phyloP scores from a whole-genome alignment of 2,329 filamentous ascomycete species.

The Exophiala xenobiotica region DNA sequence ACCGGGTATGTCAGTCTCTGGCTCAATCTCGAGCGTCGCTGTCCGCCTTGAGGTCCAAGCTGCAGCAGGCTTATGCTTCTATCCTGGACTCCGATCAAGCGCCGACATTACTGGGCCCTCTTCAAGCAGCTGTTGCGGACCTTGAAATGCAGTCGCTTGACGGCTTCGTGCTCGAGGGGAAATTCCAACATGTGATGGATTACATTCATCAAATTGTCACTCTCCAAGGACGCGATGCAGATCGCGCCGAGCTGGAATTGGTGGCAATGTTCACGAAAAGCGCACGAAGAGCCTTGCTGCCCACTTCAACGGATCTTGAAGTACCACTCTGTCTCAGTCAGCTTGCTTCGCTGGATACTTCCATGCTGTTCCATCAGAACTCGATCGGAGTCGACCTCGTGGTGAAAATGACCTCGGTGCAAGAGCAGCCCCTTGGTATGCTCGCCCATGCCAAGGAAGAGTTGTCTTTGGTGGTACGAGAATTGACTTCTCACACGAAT shows the following conservation, averaged over 20 bases:
- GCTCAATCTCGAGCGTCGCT: conserved; percentile 39
- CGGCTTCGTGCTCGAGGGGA: conserved; percentile 12
- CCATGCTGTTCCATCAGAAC: conserved; percentile 1
- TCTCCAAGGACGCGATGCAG: not conserved
- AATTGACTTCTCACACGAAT: conserved; percentile 5
- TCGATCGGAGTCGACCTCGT: conserved; percentile 8
- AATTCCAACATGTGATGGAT: conserved; percentile 13
- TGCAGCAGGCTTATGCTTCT: conserved; percentile 37
- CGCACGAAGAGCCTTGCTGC: not conserved
- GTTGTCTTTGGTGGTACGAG: conserved; percentile 13
- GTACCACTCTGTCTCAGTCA: conserved; percentile 9
- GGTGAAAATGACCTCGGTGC: conserved; percentile 10
- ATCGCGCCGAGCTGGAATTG: conserved; percentile 2
- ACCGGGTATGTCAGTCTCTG: conserved; percentile 35
- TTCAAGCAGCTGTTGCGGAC: conserved; percentile 12
- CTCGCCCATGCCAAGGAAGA: conserved; percentile 27
- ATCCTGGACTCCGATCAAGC: conserved; percentile 10
- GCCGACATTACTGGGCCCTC: conserved; percentile 8
- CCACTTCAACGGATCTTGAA: conserved; percentile 1
- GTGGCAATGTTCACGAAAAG: conserved; percentile 17
- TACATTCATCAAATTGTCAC: conserved; percentile 11
- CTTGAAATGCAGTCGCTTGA: conserved; percentile 14
- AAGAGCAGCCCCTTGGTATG: conserved; percentile 22
- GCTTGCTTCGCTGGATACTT: conserved; percentile 12
- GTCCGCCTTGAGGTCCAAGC: conserved; percentile 23